Evolutionary conservation across 148 eudicot species (phyloP), one percentile per base, ranked within the genome.

Genomic region (Chenopodium suecicum): DNA sequence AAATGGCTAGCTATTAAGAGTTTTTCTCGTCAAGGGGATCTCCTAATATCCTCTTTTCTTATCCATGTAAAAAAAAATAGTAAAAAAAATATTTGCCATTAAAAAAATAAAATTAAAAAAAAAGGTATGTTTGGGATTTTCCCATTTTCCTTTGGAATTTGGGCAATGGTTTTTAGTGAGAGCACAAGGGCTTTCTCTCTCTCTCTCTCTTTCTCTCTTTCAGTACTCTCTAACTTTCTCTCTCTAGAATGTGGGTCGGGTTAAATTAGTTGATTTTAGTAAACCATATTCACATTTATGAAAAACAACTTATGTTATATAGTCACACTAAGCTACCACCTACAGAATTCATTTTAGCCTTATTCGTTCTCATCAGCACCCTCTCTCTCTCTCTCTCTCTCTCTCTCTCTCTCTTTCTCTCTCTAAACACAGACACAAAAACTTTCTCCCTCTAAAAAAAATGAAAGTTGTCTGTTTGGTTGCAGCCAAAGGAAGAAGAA

Each of bases 401-500:
- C 62, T 22, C 83, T 78, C 62, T 77, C 83, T 78, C 62, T 77
- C 47, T 73, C 63, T 71, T 56, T 87, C 81, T 86, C 81, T 80
- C 79, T 81, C 10, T 41, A 79, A 72, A 79, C 73, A 71, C 47
- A 79, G 5, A 65, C 63, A 14, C 31, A 89, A 82, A 83, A 90
- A 2, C 17, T 22, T 50, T 64, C 73, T 23, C 64, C 14, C 66
- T 67, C 23, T 72, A 63, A 37, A 87, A 90, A 89, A 87, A 88
- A 41, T 64, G 75, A 87, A 80, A 79, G 70, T 90, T 91, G 94
- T 93, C 94, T 84, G 65, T 81, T 89, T 75, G 92, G 95, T 82
- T 87, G 86, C 82, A 80, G 90, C 97, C 97, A 93, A 89, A 90
- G 81, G 25, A 81, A 84, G 87, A 86, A 87, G 83, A 88, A 90